Conservation (phyloP, 2,329 filamentous ascomycete genomes). For the Phaeosphaeria sp. region DNA sequence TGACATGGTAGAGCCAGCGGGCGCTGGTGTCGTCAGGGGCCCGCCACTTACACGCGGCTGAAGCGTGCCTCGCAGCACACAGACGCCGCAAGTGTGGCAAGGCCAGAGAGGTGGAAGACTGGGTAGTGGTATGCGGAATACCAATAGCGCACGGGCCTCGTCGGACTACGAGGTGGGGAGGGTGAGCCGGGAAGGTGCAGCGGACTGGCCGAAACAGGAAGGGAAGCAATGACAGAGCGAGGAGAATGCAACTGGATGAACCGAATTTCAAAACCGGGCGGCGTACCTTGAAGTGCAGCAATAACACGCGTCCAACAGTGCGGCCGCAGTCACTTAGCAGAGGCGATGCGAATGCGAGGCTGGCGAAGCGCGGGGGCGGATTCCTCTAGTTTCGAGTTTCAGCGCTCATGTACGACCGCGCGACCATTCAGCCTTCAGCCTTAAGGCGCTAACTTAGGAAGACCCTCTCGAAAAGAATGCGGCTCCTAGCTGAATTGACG, state of each 20-base stretch:
- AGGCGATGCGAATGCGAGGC: background rate
- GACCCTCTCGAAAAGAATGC: background rate
- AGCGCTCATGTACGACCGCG: too few species aligned
- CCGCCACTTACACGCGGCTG: slow-evolving; percentile 45
- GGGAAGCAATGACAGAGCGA: slow-evolving; percentile 11
- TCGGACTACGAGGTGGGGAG: background rate
- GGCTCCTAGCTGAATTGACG: slow-evolving; percentile 3
- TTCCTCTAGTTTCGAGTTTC: background rate
- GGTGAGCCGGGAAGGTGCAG: slow-evolving; percentile 9
- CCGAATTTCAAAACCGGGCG: background rate
- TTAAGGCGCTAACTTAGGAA: background rate
- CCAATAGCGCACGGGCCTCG: slow-evolving; percentile 3
- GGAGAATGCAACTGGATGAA: slow-evolving; percentile 6
- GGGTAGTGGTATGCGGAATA: slow-evolving; percentile 18
- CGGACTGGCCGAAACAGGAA: slow-evolving; percentile 36
- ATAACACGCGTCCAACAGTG: background rate
- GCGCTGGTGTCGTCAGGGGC: slow-evolving; percentile 26
- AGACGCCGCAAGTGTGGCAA: slow-evolving; percentile 38
- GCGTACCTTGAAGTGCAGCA: background rate
- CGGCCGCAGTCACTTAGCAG: background rate
- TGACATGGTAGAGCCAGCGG: slow-evolving; percentile 39
- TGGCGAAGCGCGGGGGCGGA: slow-evolving; percentile 1
- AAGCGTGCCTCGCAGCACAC: slow-evolving; percentile 34
- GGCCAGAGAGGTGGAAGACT: slow-evolving; percentile 22
- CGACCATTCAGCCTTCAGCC: too few species aligned